A percentile compares a stretch with the other conserved stretches of the same genome.
Conservation (phyloP, 371 early-diverging fungal species). For the Haplosporangium sp. region DNA sequence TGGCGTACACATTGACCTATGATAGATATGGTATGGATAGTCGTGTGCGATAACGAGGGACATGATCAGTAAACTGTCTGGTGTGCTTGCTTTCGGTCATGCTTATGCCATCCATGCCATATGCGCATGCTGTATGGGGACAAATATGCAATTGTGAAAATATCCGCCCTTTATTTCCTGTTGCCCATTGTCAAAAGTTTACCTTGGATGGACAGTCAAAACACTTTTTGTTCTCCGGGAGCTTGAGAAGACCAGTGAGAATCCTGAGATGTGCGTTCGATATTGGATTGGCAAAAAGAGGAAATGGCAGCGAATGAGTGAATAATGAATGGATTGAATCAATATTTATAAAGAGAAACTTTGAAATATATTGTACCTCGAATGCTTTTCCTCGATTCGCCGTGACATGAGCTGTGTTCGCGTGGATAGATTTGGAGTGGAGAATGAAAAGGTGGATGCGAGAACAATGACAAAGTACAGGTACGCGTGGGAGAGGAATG, state of each 20-base stretch:
- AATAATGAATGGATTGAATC: background rate
- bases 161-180: no score
- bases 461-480: background rate
- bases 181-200: conserved; percentile 1
- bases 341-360: background rate
- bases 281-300: conserved; percentile 1
- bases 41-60: no score
- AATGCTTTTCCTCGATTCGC: conserved; percentile 46
- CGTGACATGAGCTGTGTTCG: conserved; percentile 25
- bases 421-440: background rate
- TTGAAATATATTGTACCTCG: conserved; percentile 28
- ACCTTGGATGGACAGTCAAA: conserved; percentile 75
- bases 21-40: background rate
- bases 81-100: no score
- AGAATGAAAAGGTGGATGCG: conserved; percentile 4
- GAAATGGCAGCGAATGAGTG: background rate
- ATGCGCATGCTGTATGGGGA: no score
- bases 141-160: no score
- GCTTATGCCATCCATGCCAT: no score
- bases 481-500: background rate
- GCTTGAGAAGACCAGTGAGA: conserved; percentile 47
- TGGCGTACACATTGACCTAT: conserved; percentile 74
- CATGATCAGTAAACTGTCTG: background rate
- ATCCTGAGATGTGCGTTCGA: conserved; percentile 27
- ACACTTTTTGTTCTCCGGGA: conserved; percentile 73